phyloP scores from a whole-genome alignment of 345 rosid genomes.

The Citrus reticulata region DNA sequence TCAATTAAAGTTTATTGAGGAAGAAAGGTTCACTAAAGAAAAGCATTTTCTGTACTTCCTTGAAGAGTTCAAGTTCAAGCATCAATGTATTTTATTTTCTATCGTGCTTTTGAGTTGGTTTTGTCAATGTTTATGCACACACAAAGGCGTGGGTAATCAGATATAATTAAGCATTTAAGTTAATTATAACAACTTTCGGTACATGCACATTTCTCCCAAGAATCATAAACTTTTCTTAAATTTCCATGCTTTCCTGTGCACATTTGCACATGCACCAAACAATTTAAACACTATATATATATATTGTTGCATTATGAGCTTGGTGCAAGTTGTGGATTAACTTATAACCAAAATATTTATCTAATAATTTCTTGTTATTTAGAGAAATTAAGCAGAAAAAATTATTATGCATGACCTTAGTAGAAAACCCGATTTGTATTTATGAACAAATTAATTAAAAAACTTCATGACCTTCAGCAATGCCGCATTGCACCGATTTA shows the following conservation, averaged over 20 bases:
- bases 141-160: slow-evolving; percentile 9
- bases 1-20: background rate
- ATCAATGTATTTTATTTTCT: background rate
- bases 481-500: too few relatives aligned
- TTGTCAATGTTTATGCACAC: slow-evolving; percentile 9
- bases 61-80: background rate
- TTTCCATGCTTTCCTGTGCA: slow-evolving; percentile 9
- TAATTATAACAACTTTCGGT: slow-evolving; percentile 4
- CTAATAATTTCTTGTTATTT: background rate
- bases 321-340: slow-evolving; percentile 7
- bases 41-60: background rate
- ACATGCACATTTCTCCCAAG: slow-evolving; percentile 10
- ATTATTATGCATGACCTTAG: background rate
- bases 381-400: background rate
- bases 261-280: slow-evolving; percentile 23
- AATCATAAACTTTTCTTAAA: background rate
- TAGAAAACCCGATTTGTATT: too few relatives aligned
- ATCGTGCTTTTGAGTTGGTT: slow-evolving; percentile 2
- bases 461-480: too few relatives aligned
- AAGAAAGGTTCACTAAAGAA: background rate
- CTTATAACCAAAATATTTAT: background rate
- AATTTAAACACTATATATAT: slow-evolving; percentile 3
- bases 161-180: background rate
- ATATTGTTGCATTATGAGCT: background rate
- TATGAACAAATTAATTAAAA: too few relatives aligned